These are phyloP conservation scores for Wickerhamiella domercqiae DNA, from an alignment of 805 yeast genomes.

Conservation along the genomic window DNA sequence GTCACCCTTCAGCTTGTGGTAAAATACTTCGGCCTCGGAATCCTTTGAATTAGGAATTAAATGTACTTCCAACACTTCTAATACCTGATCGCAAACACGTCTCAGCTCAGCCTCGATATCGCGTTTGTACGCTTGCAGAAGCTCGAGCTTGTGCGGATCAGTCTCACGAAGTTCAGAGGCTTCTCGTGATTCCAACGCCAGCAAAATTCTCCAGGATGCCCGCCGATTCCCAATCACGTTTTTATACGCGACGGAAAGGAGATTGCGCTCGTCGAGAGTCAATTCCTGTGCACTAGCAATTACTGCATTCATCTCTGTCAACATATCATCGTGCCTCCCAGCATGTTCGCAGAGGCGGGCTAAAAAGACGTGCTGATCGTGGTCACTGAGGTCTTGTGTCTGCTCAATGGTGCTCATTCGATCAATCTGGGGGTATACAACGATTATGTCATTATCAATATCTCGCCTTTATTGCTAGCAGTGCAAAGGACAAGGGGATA, in stretches of 20 bases:
- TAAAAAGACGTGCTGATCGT: conserved; percentile 90
- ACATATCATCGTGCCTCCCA: conserved; percentile 99
- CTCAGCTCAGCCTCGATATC: conserved; percentile 88
- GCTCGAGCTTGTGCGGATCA: conserved; percentile 46
- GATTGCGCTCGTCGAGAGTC: conserved; percentile 94
- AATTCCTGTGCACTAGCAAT: conserved; percentile 92
- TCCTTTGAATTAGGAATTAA: conserved; percentile 88
- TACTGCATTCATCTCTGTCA: conserved; percentile 93
- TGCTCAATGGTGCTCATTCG: neutral
- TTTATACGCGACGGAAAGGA: conserved; percentile 93
- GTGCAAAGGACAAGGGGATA: no score
- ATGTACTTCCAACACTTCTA: conserved; percentile 73
- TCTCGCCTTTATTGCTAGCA: no score
- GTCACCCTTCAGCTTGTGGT: conserved; percentile 99
- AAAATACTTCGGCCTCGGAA: conserved; percentile 84
- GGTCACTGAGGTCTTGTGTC: conserved; percentile 25
- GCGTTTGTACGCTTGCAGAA: conserved; percentile 86
- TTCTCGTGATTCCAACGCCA: conserved; percentile 95
- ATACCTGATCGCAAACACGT: conserved; percentile 86
- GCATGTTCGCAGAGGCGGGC: conserved; percentile 99
- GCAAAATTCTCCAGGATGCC: conserved; percentile 98
- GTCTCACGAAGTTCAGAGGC: conserved; percentile 34
- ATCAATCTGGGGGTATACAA: no score
- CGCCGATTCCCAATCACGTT: conserved; percentile 98
- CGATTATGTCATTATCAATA: no score